Evolutionary conservation across 805 yeast species (phyloP).

Genomic region (Wickerhamiella shivajii): DNA sequence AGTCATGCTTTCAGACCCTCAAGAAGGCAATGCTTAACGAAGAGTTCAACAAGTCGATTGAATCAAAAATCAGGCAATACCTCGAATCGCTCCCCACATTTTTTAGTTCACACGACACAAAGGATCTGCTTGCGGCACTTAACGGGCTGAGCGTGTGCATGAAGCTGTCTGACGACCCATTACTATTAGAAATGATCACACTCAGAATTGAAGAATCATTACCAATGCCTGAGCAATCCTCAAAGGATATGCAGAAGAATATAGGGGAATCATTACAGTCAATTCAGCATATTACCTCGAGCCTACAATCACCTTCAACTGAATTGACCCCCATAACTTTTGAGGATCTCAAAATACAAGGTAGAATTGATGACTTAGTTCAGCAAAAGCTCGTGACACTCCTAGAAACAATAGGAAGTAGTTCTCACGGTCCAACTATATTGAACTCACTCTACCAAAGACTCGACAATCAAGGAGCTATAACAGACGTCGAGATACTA

Average conservation of each 20-base stretch:
- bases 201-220: slow-evolving; percentile 2
- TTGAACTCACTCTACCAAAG: neutral
- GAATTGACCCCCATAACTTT: neutral
- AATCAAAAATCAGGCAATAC: slow-evolving; percentile 3
- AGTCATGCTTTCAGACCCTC: too few relatives aligned
- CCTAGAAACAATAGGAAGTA: slow-evolving; percentile 9
- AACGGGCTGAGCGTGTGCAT: slow-evolving; percentile 7
- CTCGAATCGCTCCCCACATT: slow-evolving; percentile 7
- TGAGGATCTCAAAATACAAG: neutral
- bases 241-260: slow-evolving; percentile 1
- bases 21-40: too few relatives aligned
- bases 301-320: neutral
- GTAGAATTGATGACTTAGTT: neutral
- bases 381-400: slow-evolving; percentile 3
- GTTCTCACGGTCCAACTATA: neutral
- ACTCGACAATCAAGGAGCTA: neutral
- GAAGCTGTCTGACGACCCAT: neutral
- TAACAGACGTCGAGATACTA: slow-evolving; percentile 9
- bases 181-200: slow-evolving; percentile 1
- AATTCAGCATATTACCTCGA: neutral
- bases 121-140: neutral
- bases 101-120: slow-evolving; percentile 11
- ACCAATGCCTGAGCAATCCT: slow-evolving; percentile 2
- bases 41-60: neutral
- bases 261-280: neutral